Percentiles rank a stretch among this genome's conserved stretches.
phyloP scores from a whole-genome alignment of 768 basidiomycete genomes.

The Coprinellus micaceus region DNA sequence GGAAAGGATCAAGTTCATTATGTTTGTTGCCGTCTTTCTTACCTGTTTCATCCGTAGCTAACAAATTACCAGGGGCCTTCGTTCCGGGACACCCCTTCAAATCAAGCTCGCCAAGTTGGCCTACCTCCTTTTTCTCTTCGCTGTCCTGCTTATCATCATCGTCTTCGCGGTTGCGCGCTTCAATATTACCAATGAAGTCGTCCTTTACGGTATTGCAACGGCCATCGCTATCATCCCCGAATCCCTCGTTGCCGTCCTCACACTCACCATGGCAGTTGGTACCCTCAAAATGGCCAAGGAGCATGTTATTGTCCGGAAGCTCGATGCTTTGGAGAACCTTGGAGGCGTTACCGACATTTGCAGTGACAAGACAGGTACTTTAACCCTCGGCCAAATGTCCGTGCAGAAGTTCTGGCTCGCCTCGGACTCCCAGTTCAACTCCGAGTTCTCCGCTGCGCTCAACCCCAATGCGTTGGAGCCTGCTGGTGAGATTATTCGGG shows the following conservation, averaged over 20 bases:
- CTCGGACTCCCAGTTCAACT: slow-evolving; percentile 18
- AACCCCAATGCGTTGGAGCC: slow-evolving; percentile 32
- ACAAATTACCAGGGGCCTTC: slow-evolving; percentile 23
- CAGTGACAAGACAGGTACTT: slow-evolving; percentile 66
- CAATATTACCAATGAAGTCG: slow-evolving; percentile 30
- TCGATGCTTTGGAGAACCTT: slow-evolving; percentile 62
- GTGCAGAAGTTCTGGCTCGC: slow-evolving; percentile 38
- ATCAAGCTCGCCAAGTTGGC: slow-evolving; percentile 35
- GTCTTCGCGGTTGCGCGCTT: slow-evolving; percentile 34
- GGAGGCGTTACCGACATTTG: slow-evolving; percentile 54
- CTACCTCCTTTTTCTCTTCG: slow-evolving; percentile 32
- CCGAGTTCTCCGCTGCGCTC: slow-evolving; percentile 31
- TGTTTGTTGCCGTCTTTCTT: slow-evolving; percentile 23
- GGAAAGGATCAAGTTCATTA: slow-evolving; percentile 20
- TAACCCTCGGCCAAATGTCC: slow-evolving; percentile 44
- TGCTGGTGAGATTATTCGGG: slow-evolving; percentile 22
- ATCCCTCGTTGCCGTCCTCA: slow-evolving; percentile 45
- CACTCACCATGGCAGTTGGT: slow-evolving; percentile 57
- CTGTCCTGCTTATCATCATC: slow-evolving; percentile 34
- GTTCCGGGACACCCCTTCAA: slow-evolving; percentile 35
- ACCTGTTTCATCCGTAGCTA: background rate
- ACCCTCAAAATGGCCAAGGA: slow-evolving; percentile 52
- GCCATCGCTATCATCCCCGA: slow-evolving; percentile 41
- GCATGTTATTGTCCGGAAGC: slow-evolving; percentile 58
- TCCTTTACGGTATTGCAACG: slow-evolving; percentile 34